Percentiles rank a stretch among this genome's conserved stretches.
phyloP scores from a whole-genome alignment of 306 rosid species.

The Castanea mollissima region DNA sequence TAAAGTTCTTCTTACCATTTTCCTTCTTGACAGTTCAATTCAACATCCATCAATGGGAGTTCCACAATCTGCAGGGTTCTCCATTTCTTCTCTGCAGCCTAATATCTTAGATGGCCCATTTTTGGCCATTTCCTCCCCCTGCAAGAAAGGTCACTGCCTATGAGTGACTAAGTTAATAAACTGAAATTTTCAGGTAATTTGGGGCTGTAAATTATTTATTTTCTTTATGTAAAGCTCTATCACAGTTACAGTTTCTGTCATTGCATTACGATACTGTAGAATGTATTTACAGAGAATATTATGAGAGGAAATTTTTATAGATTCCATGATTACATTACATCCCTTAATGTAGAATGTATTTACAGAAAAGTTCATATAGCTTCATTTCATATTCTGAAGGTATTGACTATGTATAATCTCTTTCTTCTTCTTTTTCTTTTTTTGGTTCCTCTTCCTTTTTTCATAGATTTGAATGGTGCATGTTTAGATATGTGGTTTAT shows the following conservation, averaged over 20 bases:
- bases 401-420: too few relatives aligned
- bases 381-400: neutral
- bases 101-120: slow-evolving; percentile 63
- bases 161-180: slow-evolving; percentile 27
- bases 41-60: slow-evolving; percentile 59
- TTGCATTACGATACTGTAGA: slow-evolving; percentile 9
- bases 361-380: neutral
- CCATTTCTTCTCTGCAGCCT: slow-evolving; percentile 77
- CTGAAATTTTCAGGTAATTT: neutral
- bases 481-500: too few relatives aligned
- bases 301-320: neutral
- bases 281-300: neutral
- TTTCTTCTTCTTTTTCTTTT: too few relatives aligned
- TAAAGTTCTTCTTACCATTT: neutral
- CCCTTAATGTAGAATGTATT: neutral
- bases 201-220: neutral
- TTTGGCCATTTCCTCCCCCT: slow-evolving; percentile 61
- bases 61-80: slow-evolving; percentile 63
- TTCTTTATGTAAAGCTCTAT: slow-evolving; percentile 6
- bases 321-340: neutral
- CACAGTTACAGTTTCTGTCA: neutral
- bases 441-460: too few relatives aligned
- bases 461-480: too few relatives aligned
- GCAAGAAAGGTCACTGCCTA: slow-evolving; percentile 59
- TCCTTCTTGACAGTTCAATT: slow-evolving; percentile 49